These are phyloP conservation scores for Chamaecyparis obtusa DNA, from an alignment of 75 land plant genomes.

Conservation along the genomic window DNA sequence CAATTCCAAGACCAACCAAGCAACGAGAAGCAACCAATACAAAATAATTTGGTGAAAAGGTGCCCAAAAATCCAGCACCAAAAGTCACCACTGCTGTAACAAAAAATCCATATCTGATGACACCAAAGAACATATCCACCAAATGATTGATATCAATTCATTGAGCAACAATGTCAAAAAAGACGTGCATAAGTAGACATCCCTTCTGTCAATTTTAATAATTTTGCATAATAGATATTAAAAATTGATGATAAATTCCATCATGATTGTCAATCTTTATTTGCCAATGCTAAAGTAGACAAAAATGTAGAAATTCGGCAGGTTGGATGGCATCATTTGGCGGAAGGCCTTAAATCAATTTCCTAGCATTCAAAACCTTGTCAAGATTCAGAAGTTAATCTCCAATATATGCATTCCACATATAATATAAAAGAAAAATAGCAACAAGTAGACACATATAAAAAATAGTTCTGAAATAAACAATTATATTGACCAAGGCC, in stretches of 20 bases:
- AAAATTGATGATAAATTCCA: not conserved
- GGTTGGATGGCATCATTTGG: not conserved
- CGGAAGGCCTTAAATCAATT: not conserved
- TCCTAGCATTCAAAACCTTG: not conserved
- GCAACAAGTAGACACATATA: too few species aligned
- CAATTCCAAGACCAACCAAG: slow-evolving; percentile 49
- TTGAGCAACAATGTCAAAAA: not conserved
- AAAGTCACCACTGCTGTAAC: slow-evolving; percentile 42
- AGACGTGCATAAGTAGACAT: not conserved
- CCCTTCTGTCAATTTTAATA: not conserved
- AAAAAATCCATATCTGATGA: slow-evolving; percentile 41
- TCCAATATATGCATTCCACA: not conserved
- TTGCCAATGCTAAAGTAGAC: not conserved
- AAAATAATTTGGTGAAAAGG: slow-evolving; percentile 37
- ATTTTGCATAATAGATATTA: not conserved
- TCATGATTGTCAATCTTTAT: not conserved
- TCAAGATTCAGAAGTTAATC: not conserved
- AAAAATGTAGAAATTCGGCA: not conserved
- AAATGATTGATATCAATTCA: not conserved
- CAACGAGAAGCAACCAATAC: slow-evolving; percentile 34
- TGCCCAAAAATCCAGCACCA: slow-evolving; percentile 37
- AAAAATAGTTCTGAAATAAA: not conserved
- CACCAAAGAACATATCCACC: not conserved
- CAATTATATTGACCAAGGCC: too few species aligned
- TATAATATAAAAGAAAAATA: too few species aligned